Base-by-base conservation (phyloP, 2,329 filamentous ascomycete genomes). In the Alternaria sp. region DNA sequence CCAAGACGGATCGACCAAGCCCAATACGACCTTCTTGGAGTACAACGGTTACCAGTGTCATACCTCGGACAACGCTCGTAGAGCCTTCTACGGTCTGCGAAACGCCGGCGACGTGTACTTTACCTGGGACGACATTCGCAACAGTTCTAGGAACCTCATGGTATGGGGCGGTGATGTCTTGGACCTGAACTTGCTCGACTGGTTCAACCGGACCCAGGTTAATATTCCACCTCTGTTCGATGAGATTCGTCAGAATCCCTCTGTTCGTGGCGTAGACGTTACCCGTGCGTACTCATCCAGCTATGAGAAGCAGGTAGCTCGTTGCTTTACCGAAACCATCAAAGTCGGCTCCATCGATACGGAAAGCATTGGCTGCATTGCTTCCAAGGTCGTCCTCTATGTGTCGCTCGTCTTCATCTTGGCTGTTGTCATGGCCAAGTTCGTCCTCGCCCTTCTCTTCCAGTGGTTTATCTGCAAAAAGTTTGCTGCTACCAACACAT, bases 261-360 rank as follows among this genome's bases (percentile, higher is more conserved):
- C 87, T 1, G 85, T 98, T 47, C 89, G 88, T 47, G 95, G 95
- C 48, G 89, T 92, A 42, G 95, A 99, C 76, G 88, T 97, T 51
- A 99, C 95, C 3, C 91, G 94, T 61, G 86, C 91, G 57, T 94
- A 97, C 78, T 92, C 96, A 73, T 89, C 88, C 1, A 85, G 87
- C 7, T 81, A 85, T 3, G 93, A 97, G 73, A 97, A 94, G 83
- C 85, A 88, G 66, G 85, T 94, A 51, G 94, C 91, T 12, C 88
- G 93, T 75, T 99, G 95, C 78, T 88, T 99, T 64, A 88, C 93
- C 63, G 89, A 99, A 73, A 96, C 96, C 65, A 93, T 97, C 85
- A 96, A 94, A 78, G 95, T 99, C 52, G 95, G 95, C 59, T 94
- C 91, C 12, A 91, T 99, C 61, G 96, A 99, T 73, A 98, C 95